Percentiles rank a stretch among this genome's conserved stretches.
These are phyloP conservation scores for Kickxella alabastrina DNA, from an alignment of 192 early-diverging fungal species.

Conservation along the genomic window DNA sequence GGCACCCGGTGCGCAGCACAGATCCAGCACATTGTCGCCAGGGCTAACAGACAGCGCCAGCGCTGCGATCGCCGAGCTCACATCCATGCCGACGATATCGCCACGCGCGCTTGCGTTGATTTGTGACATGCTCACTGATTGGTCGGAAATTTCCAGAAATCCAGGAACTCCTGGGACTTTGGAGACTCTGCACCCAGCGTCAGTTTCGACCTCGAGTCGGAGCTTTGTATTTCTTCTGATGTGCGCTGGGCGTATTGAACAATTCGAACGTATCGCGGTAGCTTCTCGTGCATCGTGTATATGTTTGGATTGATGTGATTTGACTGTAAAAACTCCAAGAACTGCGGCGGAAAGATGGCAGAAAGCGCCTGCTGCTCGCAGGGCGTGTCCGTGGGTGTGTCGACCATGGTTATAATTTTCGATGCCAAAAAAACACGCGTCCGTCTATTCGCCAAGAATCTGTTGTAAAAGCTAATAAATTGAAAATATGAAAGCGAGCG, in stretches of 20 bases:
- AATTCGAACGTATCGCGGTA: slow-evolving; percentile 77
- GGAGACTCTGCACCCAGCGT: slow-evolving; percentile 52
- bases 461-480: too few relatives aligned
- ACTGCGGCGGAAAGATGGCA: slow-evolving; percentile 62
- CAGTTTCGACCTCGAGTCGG: slow-evolving; percentile 39
- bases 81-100: slow-evolving; percentile 71
- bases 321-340: slow-evolving; percentile 62
- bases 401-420: too few relatives aligned
- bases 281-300: slow-evolving; percentile 53
- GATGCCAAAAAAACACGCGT: too few relatives aligned
- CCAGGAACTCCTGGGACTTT: slow-evolving; percentile 53
- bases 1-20: slow-evolving; percentile 84
- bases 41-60: slow-evolving; percentile 66
- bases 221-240: slow-evolving; percentile 8
- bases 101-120: slow-evolving; percentile 41
- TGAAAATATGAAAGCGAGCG: too few relatives aligned
- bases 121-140: slow-evolving; percentile 51
- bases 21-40: slow-evolving; percentile 84
- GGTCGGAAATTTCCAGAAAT: slow-evolving; percentile 56
- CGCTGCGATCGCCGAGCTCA: slow-evolving; percentile 83
- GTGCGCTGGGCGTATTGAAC: slow-evolving; percentile 39
- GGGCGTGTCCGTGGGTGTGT: too few relatives aligned
- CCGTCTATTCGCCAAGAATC: too few relatives aligned
- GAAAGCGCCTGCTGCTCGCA: too few relatives aligned
- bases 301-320: slow-evolving; percentile 68